Conservation (phyloP, 257 asterid genomes). For the Penstemon eatonii region DNA sequence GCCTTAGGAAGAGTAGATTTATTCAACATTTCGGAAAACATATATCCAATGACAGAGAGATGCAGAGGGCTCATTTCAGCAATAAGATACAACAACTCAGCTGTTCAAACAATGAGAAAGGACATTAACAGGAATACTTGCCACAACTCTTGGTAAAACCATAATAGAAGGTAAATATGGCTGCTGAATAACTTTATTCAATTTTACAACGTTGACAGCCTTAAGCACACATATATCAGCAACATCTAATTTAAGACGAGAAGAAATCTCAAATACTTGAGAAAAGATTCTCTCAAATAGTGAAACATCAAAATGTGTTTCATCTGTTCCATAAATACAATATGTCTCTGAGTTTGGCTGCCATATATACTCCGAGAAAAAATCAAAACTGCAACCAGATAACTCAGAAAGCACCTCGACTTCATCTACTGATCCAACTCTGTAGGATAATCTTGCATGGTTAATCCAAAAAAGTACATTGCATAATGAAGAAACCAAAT, state of each 20-base stretch:
- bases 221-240: constrained; percentile 71
- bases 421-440: constrained; percentile 39
- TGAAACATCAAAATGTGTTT: constrained; percentile 40
- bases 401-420: constrained; percentile 59
- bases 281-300: constrained; percentile 51
- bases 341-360: constrained; percentile 32
- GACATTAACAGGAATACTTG: constrained; percentile 50
- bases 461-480: constrained; percentile 68
- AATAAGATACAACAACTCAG: constrained; percentile 59
- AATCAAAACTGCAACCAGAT: constrained; percentile 61
- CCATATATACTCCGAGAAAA: constrained; percentile 43
- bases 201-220: constrained; percentile 60
- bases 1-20: constrained; percentile 33
- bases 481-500: constrained; percentile 62
- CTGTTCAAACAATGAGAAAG: constrained; percentile 62
- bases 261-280: constrained; percentile 50
- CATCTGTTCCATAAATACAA: constrained; percentile 34
- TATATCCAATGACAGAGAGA: constrained; percentile 63
- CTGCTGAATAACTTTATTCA: constrained; percentile 39
- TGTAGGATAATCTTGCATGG: constrained; percentile 46
- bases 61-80: constrained; percentile 62
- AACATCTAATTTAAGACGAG: constrained; percentile 50
- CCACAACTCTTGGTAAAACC: constrained; percentile 59
- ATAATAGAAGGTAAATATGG: constrained; percentile 42
- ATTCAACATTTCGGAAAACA: constrained; percentile 46